Evolutionary conservation across 257 asterid species (phyloP), one percentile per base, ranked within the genome.

Genomic region (Solanum megistacrolobum): DNA sequence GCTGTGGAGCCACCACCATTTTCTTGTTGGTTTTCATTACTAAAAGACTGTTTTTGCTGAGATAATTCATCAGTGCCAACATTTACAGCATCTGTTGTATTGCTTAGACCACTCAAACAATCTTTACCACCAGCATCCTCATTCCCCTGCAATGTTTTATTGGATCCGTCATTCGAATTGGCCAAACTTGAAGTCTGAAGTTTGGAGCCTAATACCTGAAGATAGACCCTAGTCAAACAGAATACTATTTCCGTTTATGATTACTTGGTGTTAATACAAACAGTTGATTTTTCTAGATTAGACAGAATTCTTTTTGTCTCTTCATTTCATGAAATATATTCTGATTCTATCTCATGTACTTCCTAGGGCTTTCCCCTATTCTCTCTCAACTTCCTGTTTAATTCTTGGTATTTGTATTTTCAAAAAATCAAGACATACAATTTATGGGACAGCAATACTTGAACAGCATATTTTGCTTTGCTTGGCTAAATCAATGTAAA

Each of bases 1-100:
- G 78, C 86, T 41, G 13, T 76, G 87, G 91, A 87, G 88, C 87
- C 90, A 73, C 89, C 89, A 81, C 75, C 88, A 90, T 32, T 48
- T 27, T 62, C 90, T 89, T 62, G 87, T 84, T 55, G 91, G 82
- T 21, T 75, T 9, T 79, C 89, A 83, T 58, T 38, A 27, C 66
- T 46, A 5, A 27, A 27, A 81, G 83, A 75, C 38, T 75, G 91
- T 72, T 68, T 76, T 65, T 39, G 82, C 81, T 83, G 90, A 73
- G 83, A 75, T 88, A 86, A 89, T 36, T 86, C 92, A 36, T 71
- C 79, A 21, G 29, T 85, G 73, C 55, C 46, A 39, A 85, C 88
- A 60, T 84, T 38, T n/a, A 62, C 88, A 58, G 43, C 78, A 87
- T 68, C 88, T 29, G 71, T 87, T 60, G 85, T 60, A 65, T 62